phyloP scores from a whole-genome alignment of 1,284 basidiomycete genomes.

The Heterobasidion occidentale region DNA sequence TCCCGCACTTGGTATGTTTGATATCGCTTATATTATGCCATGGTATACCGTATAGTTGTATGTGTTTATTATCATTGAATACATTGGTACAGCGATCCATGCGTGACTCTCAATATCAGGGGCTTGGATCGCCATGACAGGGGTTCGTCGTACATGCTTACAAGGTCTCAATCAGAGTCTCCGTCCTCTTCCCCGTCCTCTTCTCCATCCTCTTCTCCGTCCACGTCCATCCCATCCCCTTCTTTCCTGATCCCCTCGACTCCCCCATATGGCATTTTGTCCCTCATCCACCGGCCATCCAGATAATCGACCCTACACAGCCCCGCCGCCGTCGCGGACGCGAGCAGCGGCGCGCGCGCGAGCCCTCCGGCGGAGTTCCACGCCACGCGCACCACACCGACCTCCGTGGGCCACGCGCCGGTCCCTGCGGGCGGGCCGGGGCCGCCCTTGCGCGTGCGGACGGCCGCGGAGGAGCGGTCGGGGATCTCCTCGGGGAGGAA shows the following conservation, averaged over 20 bases:
- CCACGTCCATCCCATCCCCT: conserved; percentile 24
- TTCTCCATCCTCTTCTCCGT: conserved; percentile 27
- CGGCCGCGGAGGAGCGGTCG: conserved; percentile 37
- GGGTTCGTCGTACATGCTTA: neutral
- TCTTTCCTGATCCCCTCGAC: conserved; percentile 35
- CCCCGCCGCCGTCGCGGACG: conserved; percentile 75
- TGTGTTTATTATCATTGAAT: too few relatives aligned
- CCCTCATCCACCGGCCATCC: conserved; percentile 57
- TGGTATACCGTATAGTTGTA: too few relatives aligned
- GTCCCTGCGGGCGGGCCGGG: conserved; percentile 29
- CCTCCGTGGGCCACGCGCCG: conserved; percentile 70
- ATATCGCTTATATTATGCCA: too few relatives aligned
- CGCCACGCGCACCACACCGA: conserved; percentile 65
- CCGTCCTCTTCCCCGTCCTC: conserved; percentile 26
- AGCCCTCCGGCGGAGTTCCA: conserved; percentile 80
- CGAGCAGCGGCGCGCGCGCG: conserved; percentile 57
- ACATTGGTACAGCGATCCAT: too few relatives aligned
- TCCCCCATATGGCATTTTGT: conserved; percentile 53
- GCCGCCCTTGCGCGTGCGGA: conserved; percentile 22
- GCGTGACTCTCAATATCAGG: too few relatives aligned
- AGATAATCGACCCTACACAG: conserved; percentile 79
- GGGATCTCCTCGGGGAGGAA: conserved; percentile 69
- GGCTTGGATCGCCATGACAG: neutral
- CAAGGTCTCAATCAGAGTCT: conserved; percentile 8
- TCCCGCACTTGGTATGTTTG: too few relatives aligned